A percentile compares a stretch with the other conserved stretches of the same genome.
Evolutionary conservation across 345 rosid genomes (phyloP).

Genomic region (Lenwebbia sp.): DNA sequence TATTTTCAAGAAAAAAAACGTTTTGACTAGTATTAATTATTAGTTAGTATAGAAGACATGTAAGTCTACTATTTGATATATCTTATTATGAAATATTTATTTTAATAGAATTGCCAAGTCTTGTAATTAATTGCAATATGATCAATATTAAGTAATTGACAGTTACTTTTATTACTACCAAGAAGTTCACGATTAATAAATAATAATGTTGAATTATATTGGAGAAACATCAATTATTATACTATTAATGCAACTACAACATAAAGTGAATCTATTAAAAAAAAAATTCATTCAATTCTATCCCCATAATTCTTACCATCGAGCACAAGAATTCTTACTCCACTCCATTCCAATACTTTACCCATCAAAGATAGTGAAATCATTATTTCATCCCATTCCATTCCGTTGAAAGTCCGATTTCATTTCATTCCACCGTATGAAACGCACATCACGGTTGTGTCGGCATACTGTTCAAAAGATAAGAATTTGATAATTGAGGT

Average conservation of each 20-base stretch:
- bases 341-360: background rate
- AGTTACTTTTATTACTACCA: background rate
- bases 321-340: background rate
- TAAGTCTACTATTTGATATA: background rate
- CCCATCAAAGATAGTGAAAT: background rate
- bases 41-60: background rate
- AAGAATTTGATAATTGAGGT: background rate
- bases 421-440: background rate
- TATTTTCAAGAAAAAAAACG: background rate
- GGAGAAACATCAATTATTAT: background rate
- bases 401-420: background rate
- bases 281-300: background rate
- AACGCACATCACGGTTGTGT: background rate
- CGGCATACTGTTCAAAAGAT: background rate
- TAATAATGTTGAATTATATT: background rate
- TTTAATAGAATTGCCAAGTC: background rate
- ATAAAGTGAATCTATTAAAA: background rate
- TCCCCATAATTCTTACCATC: background rate
- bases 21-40: background rate
- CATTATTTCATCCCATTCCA: background rate
- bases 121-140: background rate
- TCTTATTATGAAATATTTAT: background rate
- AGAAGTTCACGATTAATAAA: background rate
- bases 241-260: background rate
- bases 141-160: background rate